Evolutionary conservation across 164 flowering plant genomes (phyloP).

Genomic region (Sextonia rubra): DNA sequence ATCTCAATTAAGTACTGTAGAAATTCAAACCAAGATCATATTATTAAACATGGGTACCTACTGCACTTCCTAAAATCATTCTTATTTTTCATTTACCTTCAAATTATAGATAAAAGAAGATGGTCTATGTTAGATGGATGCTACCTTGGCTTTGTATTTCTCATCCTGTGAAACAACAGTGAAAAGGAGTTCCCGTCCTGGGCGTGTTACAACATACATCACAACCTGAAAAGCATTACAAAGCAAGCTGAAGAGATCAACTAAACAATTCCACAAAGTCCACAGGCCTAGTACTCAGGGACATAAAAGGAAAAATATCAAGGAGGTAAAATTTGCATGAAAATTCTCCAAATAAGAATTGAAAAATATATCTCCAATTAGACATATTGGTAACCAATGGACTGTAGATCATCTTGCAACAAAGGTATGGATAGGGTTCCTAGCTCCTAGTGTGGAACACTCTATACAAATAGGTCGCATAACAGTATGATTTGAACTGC

Average conservation of each 20-base stretch:
- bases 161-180: constrained; percentile 95
- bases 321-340: neutral
- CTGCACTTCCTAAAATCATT: neutral
- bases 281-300: neutral
- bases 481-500: no score
- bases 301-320: neutral
- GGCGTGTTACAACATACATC: constrained; percentile 85
- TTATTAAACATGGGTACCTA: neutral
- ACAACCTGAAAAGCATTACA: constrained; percentile 52
- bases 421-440: no score
- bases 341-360: neutral
- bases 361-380: neutral
- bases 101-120: neutral
- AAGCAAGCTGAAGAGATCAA: neutral
- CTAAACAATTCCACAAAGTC: neutral
- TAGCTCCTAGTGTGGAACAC: no score
- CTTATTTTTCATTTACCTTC: neutral
- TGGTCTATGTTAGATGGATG: neutral
- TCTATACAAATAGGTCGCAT: no score
- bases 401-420: neutral
- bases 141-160: constrained; percentile 95
- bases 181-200: constrained; percentile 90
- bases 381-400: neutral
- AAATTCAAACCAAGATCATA: neutral
- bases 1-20: neutral